Evolutionary conservation across 202 grass and related monocot species (phyloP), one percentile per base, ranked within the genome.

Genomic region (Elaeis oleifera): DNA sequence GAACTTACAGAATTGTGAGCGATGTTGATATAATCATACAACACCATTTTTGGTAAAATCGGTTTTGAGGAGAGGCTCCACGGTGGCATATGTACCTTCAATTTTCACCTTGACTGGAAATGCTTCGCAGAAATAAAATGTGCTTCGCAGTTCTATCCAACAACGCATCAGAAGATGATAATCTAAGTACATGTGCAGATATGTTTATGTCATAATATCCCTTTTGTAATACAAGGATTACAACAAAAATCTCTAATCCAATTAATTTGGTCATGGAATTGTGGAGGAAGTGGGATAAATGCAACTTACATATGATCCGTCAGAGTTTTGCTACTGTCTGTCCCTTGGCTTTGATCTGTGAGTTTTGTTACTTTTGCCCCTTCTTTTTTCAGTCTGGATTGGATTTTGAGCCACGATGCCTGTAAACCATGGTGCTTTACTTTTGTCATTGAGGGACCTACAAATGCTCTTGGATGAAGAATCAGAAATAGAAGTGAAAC

Each of bases 291-390:
- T 14, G 16, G 16, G 23, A 24, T 25, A 49, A 51, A 49, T 29
- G 50, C 6, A 36, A 36, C 61, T 50, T 71, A 89, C 85, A 74
- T 86, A 74, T 59, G 82, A 64, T 71, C 82, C 65, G n/a, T 84
- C 76, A 64, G 90, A 85, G 73, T 86, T 79, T 13, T 86, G 82
- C 58, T 86, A 49, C 62, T 81, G 83, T 32, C 85, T 86, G 68
- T 90, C 83, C 72, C 85, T 95, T 24, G 90, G 90, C 55, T 79
- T 86, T 60, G 49, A 22, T 65, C 53, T 95, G 39, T 76, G 54
- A 56, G 72, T 60, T 39, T 81, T 78, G 14, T 19, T 59, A 22
- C 60, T 86, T 70, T 54, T 54, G 56, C 44, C n/a, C 64, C 39
- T 59, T 59, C 66, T 80, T 67, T 84, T 86, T 22, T 63, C 68